Evolutionary conservation across 352 stramenopile genomes (phyloP), one percentile per base, ranked within the genome.

Genomic region (Phytophthora quininea): DNA sequence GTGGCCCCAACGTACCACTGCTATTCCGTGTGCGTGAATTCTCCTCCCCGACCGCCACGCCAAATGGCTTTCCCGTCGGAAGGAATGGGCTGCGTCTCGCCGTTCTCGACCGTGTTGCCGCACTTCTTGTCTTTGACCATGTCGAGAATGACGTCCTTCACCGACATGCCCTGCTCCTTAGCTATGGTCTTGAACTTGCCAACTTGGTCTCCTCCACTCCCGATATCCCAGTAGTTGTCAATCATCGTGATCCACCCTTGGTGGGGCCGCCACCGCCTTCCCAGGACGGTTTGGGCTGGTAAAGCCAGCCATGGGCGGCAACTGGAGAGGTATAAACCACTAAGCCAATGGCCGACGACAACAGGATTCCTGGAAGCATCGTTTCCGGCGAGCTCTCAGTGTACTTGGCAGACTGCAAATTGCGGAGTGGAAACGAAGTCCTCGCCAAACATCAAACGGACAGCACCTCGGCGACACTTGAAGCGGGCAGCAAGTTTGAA

Each of bases 171-270:
- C 19, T 73, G 71, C 55, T 78, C 56, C 33, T 62, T 62, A 10
- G 71, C 57, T 55, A 79, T 67, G 0, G 53, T 69, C 51, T 72
- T 71, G 51, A 64, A 79, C 32, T 51, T 69, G 42, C 62, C 67
- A 38, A 68, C 50, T 70, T 76, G 63, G 58, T 79, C 67, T 5
- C 62, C 71, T 2, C 59, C 63, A 19, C 37, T 64, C 10, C 71
- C 71, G 10, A 79, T 66, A 7, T 74, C 54, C 71, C 71, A 79
- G 55, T 71, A 79, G 31, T 77, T 70, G 37, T 69, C 56, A 14
- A 71, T 61, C 38, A 65, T 3, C 0, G 60, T 55, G 29, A 77
- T 40, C 64, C 60, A 77, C 19, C 19, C 4, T 53, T 46, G 15
- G 59, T 54, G 14, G 37, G 51, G 4, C 54, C 27, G 2, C 11